Evolutionary conservation across 352 stramenopile genomes (phyloP).

Genomic region (Phytopythium chamaehyphon): DNA sequence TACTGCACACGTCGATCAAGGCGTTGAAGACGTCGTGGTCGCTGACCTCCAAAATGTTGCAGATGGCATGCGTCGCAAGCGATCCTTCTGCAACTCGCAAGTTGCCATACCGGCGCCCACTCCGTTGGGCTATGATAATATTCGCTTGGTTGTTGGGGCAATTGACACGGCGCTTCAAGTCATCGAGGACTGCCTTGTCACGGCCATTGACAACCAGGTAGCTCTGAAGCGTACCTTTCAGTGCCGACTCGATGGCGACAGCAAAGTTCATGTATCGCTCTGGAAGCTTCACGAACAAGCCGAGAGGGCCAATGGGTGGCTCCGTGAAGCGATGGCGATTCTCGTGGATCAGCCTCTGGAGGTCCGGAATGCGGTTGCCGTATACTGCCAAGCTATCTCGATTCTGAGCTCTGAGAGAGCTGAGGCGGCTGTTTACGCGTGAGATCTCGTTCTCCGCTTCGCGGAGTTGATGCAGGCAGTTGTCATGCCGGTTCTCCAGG

Average conservation of each 20-base stretch:
- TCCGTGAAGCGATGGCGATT: conserved; percentile 59
- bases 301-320: conserved; percentile 69
- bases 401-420: conserved; percentile 42
- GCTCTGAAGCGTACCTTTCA: conserved; percentile 71
- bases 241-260: conserved; percentile 63
- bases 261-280: conserved; percentile 65
- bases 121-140: conserved; percentile 75
- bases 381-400: conserved; percentile 60
- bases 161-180: conserved; percentile 64
- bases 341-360: conserved; percentile 73
- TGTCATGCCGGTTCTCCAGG: conserved; percentile 53
- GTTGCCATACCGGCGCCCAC: conserved; percentile 43
- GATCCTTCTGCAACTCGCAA: conserved; percentile 51
- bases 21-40: conserved; percentile 82
- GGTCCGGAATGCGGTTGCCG: conserved; percentile 56
- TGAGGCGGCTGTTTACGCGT: conserved; percentile 45
- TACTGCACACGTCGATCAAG: conserved; percentile 72
- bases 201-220: conserved; percentile 73
- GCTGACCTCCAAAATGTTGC: conserved; percentile 69
- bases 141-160: conserved; percentile 68
- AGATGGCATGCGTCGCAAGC: conserved; percentile 59
- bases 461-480: conserved; percentile 47
- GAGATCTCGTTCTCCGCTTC: conserved; percentile 50
- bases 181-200: conserved; percentile 73
- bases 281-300: conserved; percentile 68